Percentiles rank a stretch among this genome's conserved stretches.
Evolutionary conservation across 2,329 filamentous ascomycete species (phyloP).

Genomic region (Plenodomus lindquistii): DNA sequence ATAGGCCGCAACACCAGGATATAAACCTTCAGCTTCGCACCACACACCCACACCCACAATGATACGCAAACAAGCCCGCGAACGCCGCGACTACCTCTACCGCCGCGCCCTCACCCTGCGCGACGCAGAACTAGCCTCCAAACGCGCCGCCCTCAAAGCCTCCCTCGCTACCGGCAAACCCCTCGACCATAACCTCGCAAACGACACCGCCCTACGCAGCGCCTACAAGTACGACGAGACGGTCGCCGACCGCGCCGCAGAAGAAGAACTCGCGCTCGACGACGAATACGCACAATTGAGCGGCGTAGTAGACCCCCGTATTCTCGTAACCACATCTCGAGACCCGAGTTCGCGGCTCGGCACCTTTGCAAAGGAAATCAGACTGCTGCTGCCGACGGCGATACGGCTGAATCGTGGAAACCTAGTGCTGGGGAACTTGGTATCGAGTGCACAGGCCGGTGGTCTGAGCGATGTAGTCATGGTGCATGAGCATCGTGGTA

Average conservation of each 20-base stretch:
- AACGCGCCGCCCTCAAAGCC: conserved; percentile 81
- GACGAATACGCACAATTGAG: conserved; percentile 90
- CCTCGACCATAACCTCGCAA: conserved; percentile 77
- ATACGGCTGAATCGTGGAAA: conserved; percentile 93
- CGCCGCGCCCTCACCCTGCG: conserved; percentile 75
- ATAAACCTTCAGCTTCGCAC: conserved; percentile 6
- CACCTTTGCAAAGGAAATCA: conserved; percentile 92
- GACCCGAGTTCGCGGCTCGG: conserved; percentile 81
- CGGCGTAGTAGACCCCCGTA: conserved; percentile 86
- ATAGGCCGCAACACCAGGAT: conserved; percentile 10
- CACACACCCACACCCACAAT: conserved; percentile 10
- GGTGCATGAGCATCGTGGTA: conserved; percentile 84
- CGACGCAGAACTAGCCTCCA: conserved; percentile 91
- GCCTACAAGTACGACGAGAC: conserved; percentile 96
- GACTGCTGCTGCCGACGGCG: conserved; percentile 78
- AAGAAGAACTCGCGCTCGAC: conserved; percentile 75
- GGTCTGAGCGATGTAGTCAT: conserved; percentile 79
- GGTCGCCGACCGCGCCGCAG: conserved; percentile 64
- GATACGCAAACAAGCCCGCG: conserved; percentile 65
- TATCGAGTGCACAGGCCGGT: conserved; percentile 76
- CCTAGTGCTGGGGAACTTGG: conserved; percentile 81
- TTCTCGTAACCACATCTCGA: conserved; percentile 88
- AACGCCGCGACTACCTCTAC: conserved; percentile 79
- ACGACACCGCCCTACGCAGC: conserved; percentile 80
- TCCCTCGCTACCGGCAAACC: conserved; percentile 89